phyloP scores from a whole-genome alignment of 768 basidiomycete genomes.

The Auricularia sp. region DNA sequence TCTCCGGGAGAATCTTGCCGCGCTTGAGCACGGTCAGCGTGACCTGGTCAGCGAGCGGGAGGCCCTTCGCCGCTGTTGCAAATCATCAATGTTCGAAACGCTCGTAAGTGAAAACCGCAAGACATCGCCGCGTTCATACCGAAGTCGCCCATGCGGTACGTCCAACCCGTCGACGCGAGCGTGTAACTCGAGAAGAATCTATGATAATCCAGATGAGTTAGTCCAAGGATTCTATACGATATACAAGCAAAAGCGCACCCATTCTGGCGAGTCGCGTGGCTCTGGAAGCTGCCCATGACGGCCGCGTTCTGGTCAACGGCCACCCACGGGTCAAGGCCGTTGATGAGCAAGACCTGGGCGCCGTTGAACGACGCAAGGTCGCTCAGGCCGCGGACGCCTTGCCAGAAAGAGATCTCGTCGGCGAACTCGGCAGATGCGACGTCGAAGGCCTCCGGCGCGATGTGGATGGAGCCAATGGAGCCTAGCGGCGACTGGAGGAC shows the following conservation, averaged over 20 bases:
- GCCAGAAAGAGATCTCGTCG: slow-evolving; percentile 36
- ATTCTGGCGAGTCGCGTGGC: slow-evolving; percentile 32
- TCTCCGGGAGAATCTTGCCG: slow-evolving; percentile 29
- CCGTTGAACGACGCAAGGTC: slow-evolving; percentile 25
- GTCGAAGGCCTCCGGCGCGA: slow-evolving; percentile 5
- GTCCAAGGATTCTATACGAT: background rate
- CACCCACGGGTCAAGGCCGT: slow-evolving; percentile 39
- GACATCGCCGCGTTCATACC: slow-evolving; percentile 28
- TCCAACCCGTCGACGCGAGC: slow-evolving; percentile 17
- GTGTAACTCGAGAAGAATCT: slow-evolving; percentile 29
- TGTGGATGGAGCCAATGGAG: background rate
- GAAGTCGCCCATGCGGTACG: slow-evolving; percentile 33
- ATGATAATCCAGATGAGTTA: too few relatives aligned
- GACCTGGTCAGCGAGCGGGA: slow-evolving; percentile 41
- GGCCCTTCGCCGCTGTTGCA: slow-evolving; percentile 9
- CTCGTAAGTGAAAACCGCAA: background rate
- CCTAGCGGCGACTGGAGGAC: slow-evolving; percentile 1
- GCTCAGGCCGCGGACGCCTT: background rate
- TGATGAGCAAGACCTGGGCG: slow-evolving; percentile 43
- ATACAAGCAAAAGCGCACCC: slow-evolving; percentile 9
- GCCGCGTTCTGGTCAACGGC: slow-evolving; percentile 42
- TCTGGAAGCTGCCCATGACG: slow-evolving; percentile 43
- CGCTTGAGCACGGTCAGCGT: slow-evolving; percentile 36
- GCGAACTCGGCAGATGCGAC: slow-evolving; percentile 13
- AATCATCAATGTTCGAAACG: too few relatives aligned